Base-by-base conservation (phyloP, 2,329 filamentous ascomycete genomes). In the Delphinella strobiligena region DNA sequence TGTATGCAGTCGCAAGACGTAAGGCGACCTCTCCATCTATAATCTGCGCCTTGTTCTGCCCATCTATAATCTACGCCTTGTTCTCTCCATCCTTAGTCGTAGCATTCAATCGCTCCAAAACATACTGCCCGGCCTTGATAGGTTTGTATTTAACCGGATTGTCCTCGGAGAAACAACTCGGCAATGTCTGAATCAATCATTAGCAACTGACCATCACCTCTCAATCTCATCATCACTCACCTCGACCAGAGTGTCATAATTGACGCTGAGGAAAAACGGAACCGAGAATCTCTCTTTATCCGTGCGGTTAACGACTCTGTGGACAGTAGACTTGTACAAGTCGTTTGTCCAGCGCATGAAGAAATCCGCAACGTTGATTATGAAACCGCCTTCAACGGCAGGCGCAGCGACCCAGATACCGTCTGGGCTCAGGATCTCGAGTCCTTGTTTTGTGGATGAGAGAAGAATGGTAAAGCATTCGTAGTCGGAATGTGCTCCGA, bases 291-390 rank as follows among this genome's bases (percentile, higher is more conserved):
- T 61, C 49, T 74, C 67, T 5, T 54, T 56, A 1, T 59, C 60
- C 2, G 64, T 66, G 31, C 61, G 61, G 56, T 75, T 75, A 46
- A 75, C 67, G 18, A 77, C 72, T 9, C 72, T 59, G 50, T 77
- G 73, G 5, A 72, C 52, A 34, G 65, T 72, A 50, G 66, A 71
- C 50, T 65, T 68, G 56, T 74, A 76, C 34, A 59, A 53, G 12
- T 67, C 65, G 38, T 68, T 67, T 9, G 71, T 74, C 67, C 69
- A 43, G 18, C 41, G 29, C 41, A 43, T 43, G 22, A 43, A 30
- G 10, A 43, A 43, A 46, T 70, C 67, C 1, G 66, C 67, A 19
- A 69, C 63, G 45, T 69, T 69, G 10, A 69, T 65, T 10, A 69
- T 64, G 41, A 67, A 68, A 0, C 61, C 56, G 5, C 62, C 66